A percentile compares a stretch with the other conserved stretches of the same genome.
Evolutionary conservation across 169 alveolate species (phyloP).

Genomic region (Perkinsus olseni): DNA sequence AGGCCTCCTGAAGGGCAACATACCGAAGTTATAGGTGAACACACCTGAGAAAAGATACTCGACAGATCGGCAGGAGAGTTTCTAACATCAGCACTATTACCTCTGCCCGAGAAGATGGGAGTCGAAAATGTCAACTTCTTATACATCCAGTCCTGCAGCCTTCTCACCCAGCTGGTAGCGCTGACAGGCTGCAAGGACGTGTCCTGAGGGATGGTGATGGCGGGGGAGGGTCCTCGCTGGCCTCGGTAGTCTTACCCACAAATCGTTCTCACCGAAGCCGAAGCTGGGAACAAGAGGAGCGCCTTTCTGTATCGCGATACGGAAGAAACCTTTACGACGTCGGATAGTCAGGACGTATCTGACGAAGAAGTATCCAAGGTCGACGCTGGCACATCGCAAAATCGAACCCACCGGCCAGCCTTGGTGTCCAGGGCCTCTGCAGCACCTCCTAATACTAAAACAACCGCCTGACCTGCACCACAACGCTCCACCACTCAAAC

Average conservation of each 20-base stretch:
- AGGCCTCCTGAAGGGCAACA: background rate
- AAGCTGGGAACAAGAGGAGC: background rate
- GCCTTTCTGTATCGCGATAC: background rate
- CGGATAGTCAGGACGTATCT: background rate
- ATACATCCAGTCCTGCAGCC: background rate
- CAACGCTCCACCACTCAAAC: background rate
- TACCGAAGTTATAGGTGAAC: background rate
- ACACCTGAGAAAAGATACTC: background rate
- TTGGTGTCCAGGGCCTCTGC: background rate
- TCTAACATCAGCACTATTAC: background rate
- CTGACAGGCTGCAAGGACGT: background rate
- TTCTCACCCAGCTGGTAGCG: background rate
- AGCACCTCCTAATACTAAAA: background rate
- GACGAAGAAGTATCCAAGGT: background rate
- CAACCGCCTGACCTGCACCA: background rate
- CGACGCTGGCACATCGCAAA: background rate
- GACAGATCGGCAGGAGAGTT: background rate
- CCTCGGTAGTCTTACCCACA: background rate
- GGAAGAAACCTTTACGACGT: background rate
- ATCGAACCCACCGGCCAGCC: background rate
- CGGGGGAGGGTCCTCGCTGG: background rate
- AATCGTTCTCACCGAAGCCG: background rate
- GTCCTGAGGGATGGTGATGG: background rate
- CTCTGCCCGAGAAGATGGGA: background rate
- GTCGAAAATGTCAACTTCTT: background rate